These are phyloP conservation scores for Pythium coloratum DNA, from an alignment of 352 stramenopile species.

Conservation along the genomic window DNA sequence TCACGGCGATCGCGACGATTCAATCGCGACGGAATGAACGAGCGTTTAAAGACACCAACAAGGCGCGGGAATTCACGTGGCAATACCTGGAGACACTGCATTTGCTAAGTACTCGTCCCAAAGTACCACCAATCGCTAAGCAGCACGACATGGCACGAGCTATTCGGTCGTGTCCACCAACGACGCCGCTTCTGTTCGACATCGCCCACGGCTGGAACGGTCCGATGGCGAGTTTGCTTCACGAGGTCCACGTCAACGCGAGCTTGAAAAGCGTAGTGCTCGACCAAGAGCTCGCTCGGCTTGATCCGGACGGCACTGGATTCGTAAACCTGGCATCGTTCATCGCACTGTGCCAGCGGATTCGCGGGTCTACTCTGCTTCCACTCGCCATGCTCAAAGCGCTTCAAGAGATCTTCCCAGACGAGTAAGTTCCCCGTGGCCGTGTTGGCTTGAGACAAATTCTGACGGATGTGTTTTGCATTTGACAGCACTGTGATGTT, in stretches of 20 bases:
- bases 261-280: constrained; percentile 29
- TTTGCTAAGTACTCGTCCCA: constrained; percentile 19
- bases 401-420: constrained; percentile 15
- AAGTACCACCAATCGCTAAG: not conserved
- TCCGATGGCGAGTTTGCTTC: constrained; percentile 38
- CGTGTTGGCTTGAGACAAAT: not conserved
- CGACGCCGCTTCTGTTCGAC: constrained; percentile 35
- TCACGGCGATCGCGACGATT: constrained; percentile 47
- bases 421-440: not conserved
- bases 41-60: constrained; percentile 34
- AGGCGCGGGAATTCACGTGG: constrained; percentile 45
- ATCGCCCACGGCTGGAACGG: constrained; percentile 41
- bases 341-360: constrained; percentile 11
- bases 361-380: constrained; percentile 27
- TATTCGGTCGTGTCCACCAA: constrained; percentile 28
- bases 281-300: constrained; percentile 27
- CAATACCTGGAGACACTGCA: constrained; percentile 46
- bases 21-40: constrained; percentile 35
- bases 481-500: constrained; percentile 5
- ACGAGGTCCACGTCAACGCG: constrained; percentile 35
- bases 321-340: constrained; percentile 30
- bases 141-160: constrained; percentile 22
- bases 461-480: not conserved
- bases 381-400: not conserved
- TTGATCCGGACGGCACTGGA: constrained; percentile 21